Base-by-base conservation (phyloP, 2,329 filamentous ascomycete species). In the Fusarium humuli region DNA sequence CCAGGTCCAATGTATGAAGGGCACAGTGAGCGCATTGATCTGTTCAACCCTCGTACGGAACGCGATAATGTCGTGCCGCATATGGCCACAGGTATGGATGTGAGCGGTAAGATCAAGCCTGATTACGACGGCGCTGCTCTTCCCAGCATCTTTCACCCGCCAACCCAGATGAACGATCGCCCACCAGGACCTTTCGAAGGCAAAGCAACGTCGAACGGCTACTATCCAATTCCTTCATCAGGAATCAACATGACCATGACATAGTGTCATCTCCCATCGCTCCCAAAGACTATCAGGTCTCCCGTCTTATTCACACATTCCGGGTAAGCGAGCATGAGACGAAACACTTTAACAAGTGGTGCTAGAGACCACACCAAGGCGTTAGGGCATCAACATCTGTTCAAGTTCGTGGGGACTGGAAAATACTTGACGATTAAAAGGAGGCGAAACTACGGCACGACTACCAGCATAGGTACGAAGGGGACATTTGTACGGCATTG, bases 221-320 rank as follows among this genome's bases (percentile, higher is more conserved):
- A 86, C 68, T 89, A 88, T 65, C 87, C 87, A 4, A 84, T 85
- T 30, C 79, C 83, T 9, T 83, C 84, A 25, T 82, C 85, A 1
- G 82, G 83, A 29, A 82, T 84, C 76, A 82, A 82, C 69, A 81
- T 85, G 75, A 81, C 80, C 48, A 77, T 79, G 74, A 71, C 74
- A 61, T 78, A 59, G 32, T 27, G 41, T 16, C 22, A 18, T 22
- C 12, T 29, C 11, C 44, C 25, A 34, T 47, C 27, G 25, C 10
- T 34, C 12, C 37, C 8, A 27, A 40, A 44, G 6, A 42, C 32
- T 25, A 14, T 16, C 46, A 40, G 25, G 13, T 25, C 29, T 37
- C 10, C 18, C n/a, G n/a, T 37, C 34, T 32, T 34, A 37, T 34
- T 30, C 27, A 23, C 16, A 20, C 18, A 23, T 22, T 57, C n/a